Percentiles rank a stretch among this genome's conserved stretches.
phyloP scores from a whole-genome alignment of 2,329 filamentous ascomycete genomes.

The Zymoseptoria tritici region DNA sequence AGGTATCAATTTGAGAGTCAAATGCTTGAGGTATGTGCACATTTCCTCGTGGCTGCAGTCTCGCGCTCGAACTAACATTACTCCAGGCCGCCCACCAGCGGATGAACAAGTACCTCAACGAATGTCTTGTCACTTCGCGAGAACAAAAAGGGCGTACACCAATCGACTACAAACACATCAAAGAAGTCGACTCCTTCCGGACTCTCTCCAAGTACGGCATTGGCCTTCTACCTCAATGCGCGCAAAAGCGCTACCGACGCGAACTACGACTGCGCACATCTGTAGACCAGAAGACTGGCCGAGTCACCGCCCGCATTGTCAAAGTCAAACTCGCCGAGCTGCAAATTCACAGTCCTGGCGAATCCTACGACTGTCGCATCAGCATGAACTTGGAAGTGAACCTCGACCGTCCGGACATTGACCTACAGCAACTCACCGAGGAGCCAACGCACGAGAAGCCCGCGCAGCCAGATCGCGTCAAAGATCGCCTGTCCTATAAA shows the following conservation, averaged over 20 bases:
- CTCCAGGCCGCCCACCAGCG: slow-evolving; percentile 66
- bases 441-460: slow-evolving; percentile 40
- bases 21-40: slow-evolving; percentile 71
- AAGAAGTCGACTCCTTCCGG: slow-evolving; percentile 77
- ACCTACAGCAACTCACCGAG: slow-evolving; percentile 47
- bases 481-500: slow-evolving; percentile 85
- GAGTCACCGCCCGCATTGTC: slow-evolving; percentile 72
- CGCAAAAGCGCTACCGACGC: slow-evolving; percentile 33
- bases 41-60: slow-evolving; percentile 1
- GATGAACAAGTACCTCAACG: slow-evolving; percentile 81
- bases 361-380: slow-evolving; percentile 80
- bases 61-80: slow-evolving; percentile 13
- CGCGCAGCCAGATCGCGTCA: slow-evolving; percentile 41
- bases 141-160: slow-evolving; percentile 44
- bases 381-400: slow-evolving; percentile 93
- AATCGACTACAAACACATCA: slow-evolving; percentile 73
- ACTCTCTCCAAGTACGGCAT: slow-evolving; percentile 58
- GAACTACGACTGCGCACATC: slow-evolving; percentile 56
- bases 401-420: slow-evolving; percentile 46
- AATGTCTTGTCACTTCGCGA: slow-evolving; percentile 10
- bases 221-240: slow-evolving; percentile 48
- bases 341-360: slow-evolving; percentile 73
- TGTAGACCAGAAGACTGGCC: slow-evolving; percentile 59
- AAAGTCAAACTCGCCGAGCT: slow-evolving; percentile 76
- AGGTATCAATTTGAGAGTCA: slow-evolving; percentile 68